Conservation (phyloP, 352 stramenopile species). For the Phytopythium litorale region DNA sequence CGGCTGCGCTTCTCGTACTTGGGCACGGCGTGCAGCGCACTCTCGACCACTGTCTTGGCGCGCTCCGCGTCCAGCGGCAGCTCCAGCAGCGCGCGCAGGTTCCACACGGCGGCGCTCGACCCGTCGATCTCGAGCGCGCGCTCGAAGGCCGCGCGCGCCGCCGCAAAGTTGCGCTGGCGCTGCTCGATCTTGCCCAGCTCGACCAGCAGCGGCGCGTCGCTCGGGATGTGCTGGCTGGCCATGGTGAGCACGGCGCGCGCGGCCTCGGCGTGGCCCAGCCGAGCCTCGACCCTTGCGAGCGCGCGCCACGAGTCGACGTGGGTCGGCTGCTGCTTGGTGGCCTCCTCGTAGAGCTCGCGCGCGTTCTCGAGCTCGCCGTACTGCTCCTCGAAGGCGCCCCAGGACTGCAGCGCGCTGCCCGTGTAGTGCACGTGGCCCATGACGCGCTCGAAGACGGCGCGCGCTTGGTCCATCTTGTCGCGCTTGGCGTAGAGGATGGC, state of each 20-base stretch:
- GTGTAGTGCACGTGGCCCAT: slow-evolving; percentile 53
- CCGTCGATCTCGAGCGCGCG: slow-evolving; percentile 72
- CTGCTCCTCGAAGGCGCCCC: slow-evolving; percentile 75
- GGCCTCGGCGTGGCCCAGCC: slow-evolving; percentile 53
- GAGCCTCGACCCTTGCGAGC: slow-evolving; percentile 60
- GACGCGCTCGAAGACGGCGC: slow-evolving; percentile 65
- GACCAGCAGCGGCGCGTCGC: slow-evolving; percentile 64
- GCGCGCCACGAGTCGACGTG: slow-evolving; percentile 64
- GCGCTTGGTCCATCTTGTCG: slow-evolving; percentile 37
- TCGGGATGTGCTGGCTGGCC: slow-evolving; percentile 63
- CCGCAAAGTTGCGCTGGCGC: slow-evolving; percentile 49
- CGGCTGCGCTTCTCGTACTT: slow-evolving; percentile 81
- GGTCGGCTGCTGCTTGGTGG: slow-evolving; percentile 60
- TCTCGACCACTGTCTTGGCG: slow-evolving; percentile 74
- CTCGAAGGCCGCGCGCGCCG: slow-evolving; percentile 59
- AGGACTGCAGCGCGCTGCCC: slow-evolving; percentile 57
- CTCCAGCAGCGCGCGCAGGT: slow-evolving; percentile 77
- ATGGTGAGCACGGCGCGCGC: slow-evolving; percentile 61
- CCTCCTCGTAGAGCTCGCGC: slow-evolving; percentile 70
- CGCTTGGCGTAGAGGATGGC: slow-evolving; percentile 58
- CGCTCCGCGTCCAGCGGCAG: slow-evolving; percentile 57
- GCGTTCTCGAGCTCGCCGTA: slow-evolving; percentile 65
- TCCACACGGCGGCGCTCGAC: slow-evolving; percentile 68
- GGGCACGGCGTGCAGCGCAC: slow-evolving; percentile 55
- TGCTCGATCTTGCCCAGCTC: slow-evolving; percentile 84